A percentile compares a stretch with the other conserved stretches of the same genome.
phyloP scores from a whole-genome alignment of 805 yeast species.

The Maudiozyma saulgeensis region DNA sequence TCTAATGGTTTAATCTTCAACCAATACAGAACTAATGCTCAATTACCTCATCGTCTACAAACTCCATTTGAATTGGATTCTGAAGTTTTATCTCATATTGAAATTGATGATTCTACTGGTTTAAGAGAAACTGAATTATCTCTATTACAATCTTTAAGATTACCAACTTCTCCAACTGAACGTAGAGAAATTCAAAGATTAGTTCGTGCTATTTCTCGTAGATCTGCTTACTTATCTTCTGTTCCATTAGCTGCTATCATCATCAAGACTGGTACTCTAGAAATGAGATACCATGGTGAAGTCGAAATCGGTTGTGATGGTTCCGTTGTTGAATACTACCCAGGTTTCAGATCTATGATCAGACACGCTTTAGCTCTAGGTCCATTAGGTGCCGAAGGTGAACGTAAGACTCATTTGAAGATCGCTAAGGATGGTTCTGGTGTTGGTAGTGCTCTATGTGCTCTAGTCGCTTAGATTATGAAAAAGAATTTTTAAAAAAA shows the following conservation, averaged over 20 bases:
- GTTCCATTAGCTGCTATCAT: constrained; percentile 83
- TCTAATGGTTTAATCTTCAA: constrained; percentile 47
- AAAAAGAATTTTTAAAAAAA: background rate
- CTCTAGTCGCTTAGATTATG: constrained; percentile 33
- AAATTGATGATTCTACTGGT: constrained; percentile 71
- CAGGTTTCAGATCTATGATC: constrained; percentile 73
- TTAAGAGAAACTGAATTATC: constrained; percentile 62
- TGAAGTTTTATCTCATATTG: constrained; percentile 73
- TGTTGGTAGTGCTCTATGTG: constrained; percentile 95
- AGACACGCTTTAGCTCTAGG: constrained; percentile 68
- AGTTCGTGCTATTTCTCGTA: constrained; percentile 72
- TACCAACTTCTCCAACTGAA: constrained; percentile 62
- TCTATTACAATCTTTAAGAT: constrained; percentile 53
- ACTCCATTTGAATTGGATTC: constrained; percentile 74
- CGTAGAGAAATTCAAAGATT: constrained; percentile 63
- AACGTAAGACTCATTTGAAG: constrained; percentile 61
- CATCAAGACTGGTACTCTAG: constrained; percentile 54
- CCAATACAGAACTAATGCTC: constrained; percentile 36
- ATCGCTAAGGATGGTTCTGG: constrained; percentile 95
- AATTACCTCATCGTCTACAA: constrained; percentile 48
- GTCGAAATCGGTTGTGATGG: constrained; percentile 97
- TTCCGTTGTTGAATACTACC: constrained; percentile 86
- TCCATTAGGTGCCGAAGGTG: constrained; percentile 65
- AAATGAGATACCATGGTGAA: constrained; percentile 47
- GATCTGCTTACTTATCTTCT: constrained; percentile 83